Conservation (phyloP, 139 green algal genomes). For the Yamagishiella unicocca region DNA sequence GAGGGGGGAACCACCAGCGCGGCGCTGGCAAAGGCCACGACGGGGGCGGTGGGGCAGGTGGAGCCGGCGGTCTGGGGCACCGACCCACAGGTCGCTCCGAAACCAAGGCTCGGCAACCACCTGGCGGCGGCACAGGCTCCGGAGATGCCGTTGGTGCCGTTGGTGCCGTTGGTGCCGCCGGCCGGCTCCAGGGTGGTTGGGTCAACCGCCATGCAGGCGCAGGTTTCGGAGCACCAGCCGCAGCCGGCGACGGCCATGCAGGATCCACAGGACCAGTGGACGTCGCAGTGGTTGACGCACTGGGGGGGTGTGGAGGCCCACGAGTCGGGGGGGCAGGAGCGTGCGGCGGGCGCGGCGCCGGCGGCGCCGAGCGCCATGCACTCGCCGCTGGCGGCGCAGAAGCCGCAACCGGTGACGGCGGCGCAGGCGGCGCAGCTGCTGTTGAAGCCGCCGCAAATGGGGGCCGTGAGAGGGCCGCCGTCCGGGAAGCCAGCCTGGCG, state of each 20-base stretch:
- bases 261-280: not conserved
- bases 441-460: slow-evolving; percentile 17
- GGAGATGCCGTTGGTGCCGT: too few relatives aligned
- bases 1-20: not conserved
- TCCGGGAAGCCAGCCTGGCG: too few relatives aligned
- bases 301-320: not conserved
- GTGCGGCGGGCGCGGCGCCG: not conserved
- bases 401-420: not conserved
- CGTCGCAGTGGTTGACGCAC: not conserved
- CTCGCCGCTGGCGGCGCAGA: slow-evolving; percentile 8
- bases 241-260: slow-evolving; percentile 11
- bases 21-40: not conserved
- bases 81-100: not conserved
- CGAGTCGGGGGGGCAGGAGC: not conserved
- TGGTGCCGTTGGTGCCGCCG: too few relatives aligned
- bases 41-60: not conserved
- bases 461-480: too few relatives aligned
- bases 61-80: not conserved
- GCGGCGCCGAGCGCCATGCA: slow-evolving; percentile 23
- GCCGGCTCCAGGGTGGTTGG: too few relatives aligned
- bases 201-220: not conserved
- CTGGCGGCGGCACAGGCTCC: not conserved
- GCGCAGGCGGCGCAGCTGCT: not conserved
- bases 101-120: not conserved
- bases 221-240: slow-evolving; percentile 20